Conservation (phyloP, 2,329 filamentous ascomycete genomes). For the Sporothrix luriei region DNA sequence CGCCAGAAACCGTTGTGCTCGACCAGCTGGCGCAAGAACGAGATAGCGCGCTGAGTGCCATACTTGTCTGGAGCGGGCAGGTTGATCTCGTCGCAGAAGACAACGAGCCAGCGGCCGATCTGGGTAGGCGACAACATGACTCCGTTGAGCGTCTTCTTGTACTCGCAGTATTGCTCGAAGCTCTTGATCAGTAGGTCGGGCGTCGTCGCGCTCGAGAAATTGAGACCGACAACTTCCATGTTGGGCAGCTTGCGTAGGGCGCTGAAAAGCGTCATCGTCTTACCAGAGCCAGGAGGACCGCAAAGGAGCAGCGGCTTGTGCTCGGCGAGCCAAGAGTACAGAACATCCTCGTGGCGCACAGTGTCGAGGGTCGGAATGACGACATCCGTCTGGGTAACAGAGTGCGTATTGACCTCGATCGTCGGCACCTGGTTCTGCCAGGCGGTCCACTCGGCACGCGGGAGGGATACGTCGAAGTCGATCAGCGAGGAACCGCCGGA, state of each 20-base stretch:
- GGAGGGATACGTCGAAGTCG: constrained; percentile 88
- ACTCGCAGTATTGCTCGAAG: constrained; percentile 99
- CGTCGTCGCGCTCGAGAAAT: constrained; percentile 98
- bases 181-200: constrained; percentile 98
- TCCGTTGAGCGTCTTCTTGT: constrained; percentile 96
- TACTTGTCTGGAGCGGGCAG: constrained; percentile 97
- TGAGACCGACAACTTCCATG: constrained; percentile 98
- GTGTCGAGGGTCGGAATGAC: constrained; percentile 98
- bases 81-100: constrained; percentile 99
- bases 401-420: constrained; percentile 97
- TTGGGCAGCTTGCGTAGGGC: constrained; percentile 94
- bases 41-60: constrained; percentile 94
- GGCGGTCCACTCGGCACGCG: constrained; percentile 82
- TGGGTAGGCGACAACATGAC: constrained; percentile 95
- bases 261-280: constrained; percentile 99
- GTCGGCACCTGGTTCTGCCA: constrained; percentile 95
- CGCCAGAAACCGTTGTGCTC: constrained; percentile 99
- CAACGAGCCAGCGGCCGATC: constrained; percentile 94
- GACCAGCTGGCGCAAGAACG: constrained; percentile 94
- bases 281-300: constrained; percentile 96
- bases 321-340: constrained; percentile 98
- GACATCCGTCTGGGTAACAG: constrained; percentile 94
- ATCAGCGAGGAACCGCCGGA: constrained; percentile 71
- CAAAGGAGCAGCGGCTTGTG: constrained; percentile 96
- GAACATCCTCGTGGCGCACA: constrained; percentile 95